These are phyloP conservation scores for Penicillium sp. DNA, from an alignment of 2,329 filamentous ascomycete genomes.

Conservation along the genomic window DNA sequence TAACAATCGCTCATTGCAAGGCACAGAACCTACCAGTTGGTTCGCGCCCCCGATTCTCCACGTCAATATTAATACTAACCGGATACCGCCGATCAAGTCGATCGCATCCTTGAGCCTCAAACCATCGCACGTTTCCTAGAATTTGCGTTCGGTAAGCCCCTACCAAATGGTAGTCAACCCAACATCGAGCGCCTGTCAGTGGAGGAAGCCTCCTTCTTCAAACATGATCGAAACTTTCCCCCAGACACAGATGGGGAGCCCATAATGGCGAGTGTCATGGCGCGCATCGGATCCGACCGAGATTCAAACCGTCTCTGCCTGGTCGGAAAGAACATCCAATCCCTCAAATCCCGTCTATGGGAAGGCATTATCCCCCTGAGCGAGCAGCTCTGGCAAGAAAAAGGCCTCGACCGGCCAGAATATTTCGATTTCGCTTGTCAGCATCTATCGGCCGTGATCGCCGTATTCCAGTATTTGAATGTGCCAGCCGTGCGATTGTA, in stretches of 20 bases:
- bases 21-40: conserved; percentile 12
- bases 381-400: conserved; percentile 25
- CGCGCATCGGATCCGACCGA: conserved; percentile 9
- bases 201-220: conserved; percentile 9
- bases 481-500: conserved; percentile 1
- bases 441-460: conserved; percentile 20
- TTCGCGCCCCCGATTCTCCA: background rate
- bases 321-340: conserved; percentile 25
- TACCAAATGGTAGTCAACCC: conserved; percentile 20
- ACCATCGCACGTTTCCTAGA: conserved; percentile 18
- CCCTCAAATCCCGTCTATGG: conserved; percentile 24
- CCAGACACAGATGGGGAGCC: conserved; percentile 3
- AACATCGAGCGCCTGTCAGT: background rate
- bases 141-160: conserved; percentile 5
- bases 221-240: background rate
- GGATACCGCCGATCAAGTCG: conserved; percentile 15
- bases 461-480: conserved; percentile 26
- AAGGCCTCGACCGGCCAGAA: conserved; percentile 11
- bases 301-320: conserved; percentile 13
- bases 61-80: background rate
- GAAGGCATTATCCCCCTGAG: conserved; percentile 24
- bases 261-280: conserved; percentile 8
- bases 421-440: conserved; percentile 24
- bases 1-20: conserved; percentile 7
- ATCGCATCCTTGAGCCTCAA: conserved; percentile 27